These are phyloP conservation scores for Lichtheimia hyalospora DNA, from an alignment of 371 early-diverging fungal genomes.

Conservation along the genomic window DNA sequence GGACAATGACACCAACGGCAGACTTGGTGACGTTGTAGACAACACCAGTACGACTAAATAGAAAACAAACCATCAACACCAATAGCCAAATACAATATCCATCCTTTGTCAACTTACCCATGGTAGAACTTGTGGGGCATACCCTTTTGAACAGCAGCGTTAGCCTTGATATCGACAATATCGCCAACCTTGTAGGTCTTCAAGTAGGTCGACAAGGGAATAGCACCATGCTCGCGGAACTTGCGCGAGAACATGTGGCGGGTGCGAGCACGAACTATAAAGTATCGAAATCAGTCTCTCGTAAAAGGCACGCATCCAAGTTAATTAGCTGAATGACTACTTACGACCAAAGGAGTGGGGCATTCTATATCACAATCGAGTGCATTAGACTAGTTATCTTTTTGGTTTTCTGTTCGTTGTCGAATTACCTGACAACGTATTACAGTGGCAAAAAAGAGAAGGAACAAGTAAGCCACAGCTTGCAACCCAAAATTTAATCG, in stretches of 20 bases:
- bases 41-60: slow-evolving; percentile 94
- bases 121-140: slow-evolving; percentile 99
- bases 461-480: slow-evolving; percentile 25
- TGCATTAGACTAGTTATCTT: no score
- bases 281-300: neutral
- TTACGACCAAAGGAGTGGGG: slow-evolving; percentile 92
- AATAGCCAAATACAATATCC: neutral
- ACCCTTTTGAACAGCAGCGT: slow-evolving; percentile 98
- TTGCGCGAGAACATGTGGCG: slow-evolving; percentile 98
- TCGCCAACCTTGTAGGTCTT: slow-evolving; percentile 91
- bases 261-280: slow-evolving; percentile 91
- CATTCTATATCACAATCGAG: slow-evolving; percentile 46
- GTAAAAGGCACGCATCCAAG: neutral
- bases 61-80: neutral
- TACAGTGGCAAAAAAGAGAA: slow-evolving; percentile 21
- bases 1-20: slow-evolving; percentile 96
- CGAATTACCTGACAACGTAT: slow-evolving; percentile 31
- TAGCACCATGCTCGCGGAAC: slow-evolving; percentile 93
- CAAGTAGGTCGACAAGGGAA: slow-evolving; percentile 95
- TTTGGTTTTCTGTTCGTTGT: no score
- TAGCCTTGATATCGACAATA: slow-evolving; percentile 41
- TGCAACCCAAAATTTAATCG: slow-evolving; percentile 6
- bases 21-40: slow-evolving; percentile 98
- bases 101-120: slow-evolving; percentile 64
- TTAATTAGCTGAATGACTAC: slow-evolving; percentile 10